Evolutionary conservation across 2,329 filamentous ascomycete genomes (phyloP).

Genomic region (Talaromyces albobiverticillius): DNA sequence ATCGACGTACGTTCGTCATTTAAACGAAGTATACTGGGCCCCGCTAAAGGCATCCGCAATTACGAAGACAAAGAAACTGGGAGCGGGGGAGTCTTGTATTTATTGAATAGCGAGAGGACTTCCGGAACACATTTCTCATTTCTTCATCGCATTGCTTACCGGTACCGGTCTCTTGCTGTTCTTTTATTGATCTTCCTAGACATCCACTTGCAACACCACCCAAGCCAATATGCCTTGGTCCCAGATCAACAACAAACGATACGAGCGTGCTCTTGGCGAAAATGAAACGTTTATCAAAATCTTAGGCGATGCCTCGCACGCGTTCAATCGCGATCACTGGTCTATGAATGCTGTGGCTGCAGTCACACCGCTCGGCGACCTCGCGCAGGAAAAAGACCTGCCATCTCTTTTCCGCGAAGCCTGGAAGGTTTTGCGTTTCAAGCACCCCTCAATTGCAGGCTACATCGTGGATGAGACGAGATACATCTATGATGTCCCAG

Average conservation of each 20-base stretch:
- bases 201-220: too few relatives aligned
- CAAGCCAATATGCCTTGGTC: constrained; percentile 29
- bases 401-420: constrained; percentile 3
- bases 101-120: too few relatives aligned
- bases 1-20: too few relatives aligned
- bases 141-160: too few relatives aligned
- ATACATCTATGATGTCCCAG: constrained; percentile 16
- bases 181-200: too few relatives aligned
- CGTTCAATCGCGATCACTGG: constrained; percentile 32
- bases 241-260: constrained; percentile 25
- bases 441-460: constrained; percentile 19
- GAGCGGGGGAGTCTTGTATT: too few relatives aligned
- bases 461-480: constrained; percentile 7
- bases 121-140: too few relatives aligned
- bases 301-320: constrained; percentile 24
- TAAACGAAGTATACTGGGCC: too few relatives aligned
- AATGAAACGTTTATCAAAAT: constrained; percentile 30
- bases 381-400: constrained; percentile 2
- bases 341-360: constrained; percentile 24
- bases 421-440: constrained; percentile 20
- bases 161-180: too few relatives aligned
- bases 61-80: too few relatives aligned
- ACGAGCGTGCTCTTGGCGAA: constrained; percentile 18
- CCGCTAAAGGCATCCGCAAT: too few relatives aligned
- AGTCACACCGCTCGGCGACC: constrained; percentile 14